These are phyloP conservation scores for Solanum clarkiae DNA, from an alignment of 257 asterid species.

Conservation along the genomic window DNA sequence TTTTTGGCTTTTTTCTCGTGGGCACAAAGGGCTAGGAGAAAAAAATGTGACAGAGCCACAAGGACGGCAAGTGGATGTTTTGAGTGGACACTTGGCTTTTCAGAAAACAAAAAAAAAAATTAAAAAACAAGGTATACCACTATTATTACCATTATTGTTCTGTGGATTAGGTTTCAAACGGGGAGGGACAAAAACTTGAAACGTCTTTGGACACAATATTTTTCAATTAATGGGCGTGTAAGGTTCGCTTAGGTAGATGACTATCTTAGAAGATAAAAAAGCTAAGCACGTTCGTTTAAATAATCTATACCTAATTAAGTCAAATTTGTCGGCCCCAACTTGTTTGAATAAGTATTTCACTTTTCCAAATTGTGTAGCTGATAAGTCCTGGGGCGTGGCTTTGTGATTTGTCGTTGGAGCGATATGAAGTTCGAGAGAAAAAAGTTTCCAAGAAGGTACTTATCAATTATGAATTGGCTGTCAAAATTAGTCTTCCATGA, in stretches of 20 bases:
- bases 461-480: neutral
- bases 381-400: slow-evolving; percentile 42
- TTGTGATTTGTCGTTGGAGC: slow-evolving; percentile 32
- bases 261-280: neutral
- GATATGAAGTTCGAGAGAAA: slow-evolving; percentile 42
- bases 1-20: neutral
- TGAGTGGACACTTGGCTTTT: neutral
- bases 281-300: neutral
- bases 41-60: neutral
- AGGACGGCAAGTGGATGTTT: neutral
- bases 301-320: neutral
- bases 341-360: no score
- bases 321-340: neutral
- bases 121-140: no score
- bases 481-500: neutral
- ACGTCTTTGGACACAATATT: no score
- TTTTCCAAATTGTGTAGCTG: slow-evolving; percentile 8
- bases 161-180: no score
- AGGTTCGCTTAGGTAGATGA: neutral
- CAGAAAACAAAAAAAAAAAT: no score
- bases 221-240: no score
- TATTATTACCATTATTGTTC: no score
- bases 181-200: no score
- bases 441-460: slow-evolving; percentile 40
- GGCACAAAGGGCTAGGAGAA: neutral